phyloP scores from a whole-genome alignment of 1,284 basidiomycete species.

The Leccinum proximum region DNA sequence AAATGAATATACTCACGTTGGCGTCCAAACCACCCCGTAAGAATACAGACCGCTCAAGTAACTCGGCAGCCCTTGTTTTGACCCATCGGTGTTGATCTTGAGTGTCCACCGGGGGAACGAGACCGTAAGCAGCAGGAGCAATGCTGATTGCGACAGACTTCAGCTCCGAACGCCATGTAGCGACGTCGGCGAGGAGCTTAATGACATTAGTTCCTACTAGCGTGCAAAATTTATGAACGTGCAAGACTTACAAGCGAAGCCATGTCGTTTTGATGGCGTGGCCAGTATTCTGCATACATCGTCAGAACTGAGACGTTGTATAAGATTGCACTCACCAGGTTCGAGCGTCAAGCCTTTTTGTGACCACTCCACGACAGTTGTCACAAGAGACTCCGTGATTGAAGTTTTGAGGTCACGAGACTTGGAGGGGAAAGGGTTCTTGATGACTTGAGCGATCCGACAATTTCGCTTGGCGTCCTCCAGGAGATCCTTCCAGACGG shows the following conservation, averaged over 20 bases:
- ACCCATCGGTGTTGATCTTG: background rate
- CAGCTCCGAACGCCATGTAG: background rate
- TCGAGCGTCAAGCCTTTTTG: background rate
- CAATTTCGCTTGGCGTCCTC: background rate
- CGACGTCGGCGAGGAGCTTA: background rate
- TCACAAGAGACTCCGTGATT: slow-evolving; percentile 1
- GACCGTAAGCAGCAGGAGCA: background rate
- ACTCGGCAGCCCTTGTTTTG: background rate
- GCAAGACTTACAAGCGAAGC: background rate
- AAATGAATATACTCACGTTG: background rate
- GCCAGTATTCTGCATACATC: background rate
- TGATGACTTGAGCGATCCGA: background rate
- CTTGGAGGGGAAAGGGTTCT: slow-evolving; percentile 1
- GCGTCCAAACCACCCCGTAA: background rate
- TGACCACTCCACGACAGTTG: background rate
- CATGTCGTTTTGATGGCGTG: background rate
- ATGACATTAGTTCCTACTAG: too few relatives aligned
- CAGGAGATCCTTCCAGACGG: background rate
- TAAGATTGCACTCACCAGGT: background rate
- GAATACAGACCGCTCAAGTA: background rate
- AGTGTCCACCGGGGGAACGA: background rate
- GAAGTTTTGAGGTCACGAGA: background rate
- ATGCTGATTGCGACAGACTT: background rate
- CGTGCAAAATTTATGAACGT: background rate
- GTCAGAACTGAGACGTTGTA: background rate